Base-by-base conservation (phyloP, 306 rosid genomes). In the Oemleria cerasiformis region DNA sequence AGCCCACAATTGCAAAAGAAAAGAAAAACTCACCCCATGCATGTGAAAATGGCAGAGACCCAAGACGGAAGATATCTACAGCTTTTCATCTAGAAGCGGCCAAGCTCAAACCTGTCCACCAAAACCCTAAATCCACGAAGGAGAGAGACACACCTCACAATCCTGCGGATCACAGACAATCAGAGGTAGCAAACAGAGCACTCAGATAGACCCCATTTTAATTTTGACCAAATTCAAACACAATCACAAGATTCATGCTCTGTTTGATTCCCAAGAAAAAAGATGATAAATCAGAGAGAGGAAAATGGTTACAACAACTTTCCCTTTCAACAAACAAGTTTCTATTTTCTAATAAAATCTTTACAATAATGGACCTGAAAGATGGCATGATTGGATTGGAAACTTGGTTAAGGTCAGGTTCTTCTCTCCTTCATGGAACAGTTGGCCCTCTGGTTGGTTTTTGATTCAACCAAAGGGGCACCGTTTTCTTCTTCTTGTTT, bases 11-110 rank as follows among this genome's bases (percentile, higher is more conserved):
- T 36, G 51, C 6, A 41, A 50, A 68, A 69, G 6, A 41, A 44
- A 7, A 19, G 61, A 70, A 43, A 68, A 62, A 82, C 82, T 86
- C 68, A 92, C 98, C 96, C 92, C 90, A 90, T 79, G 86, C 89
- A 81, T 3, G 85, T 61, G 77, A 90, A 71, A 83, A 88, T 74
- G 71, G 69, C 80, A 72, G 58, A 84, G 84, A 85, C 65, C 86
- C 90, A 86, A 73, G 89, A 78, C 41, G 86, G 96, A 80, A 83
- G 63, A 77, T 72, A 80, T 65, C 80, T 40, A 73, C 73, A 73
- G 84, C 72, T 60, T 64, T 78, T 86, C 95, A 92, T 90, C 78
- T 79, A 91, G 67, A 63, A 25, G 57, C 51, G 41, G 77, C 69
- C 70, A 61, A 75, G 65, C 57, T 76, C 70, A 84, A 81, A 82